These are phyloP conservation scores for Tolypocladium paradoxum DNA, from an alignment of 2,329 filamentous ascomycete genomes.

Conservation along the genomic window DNA sequence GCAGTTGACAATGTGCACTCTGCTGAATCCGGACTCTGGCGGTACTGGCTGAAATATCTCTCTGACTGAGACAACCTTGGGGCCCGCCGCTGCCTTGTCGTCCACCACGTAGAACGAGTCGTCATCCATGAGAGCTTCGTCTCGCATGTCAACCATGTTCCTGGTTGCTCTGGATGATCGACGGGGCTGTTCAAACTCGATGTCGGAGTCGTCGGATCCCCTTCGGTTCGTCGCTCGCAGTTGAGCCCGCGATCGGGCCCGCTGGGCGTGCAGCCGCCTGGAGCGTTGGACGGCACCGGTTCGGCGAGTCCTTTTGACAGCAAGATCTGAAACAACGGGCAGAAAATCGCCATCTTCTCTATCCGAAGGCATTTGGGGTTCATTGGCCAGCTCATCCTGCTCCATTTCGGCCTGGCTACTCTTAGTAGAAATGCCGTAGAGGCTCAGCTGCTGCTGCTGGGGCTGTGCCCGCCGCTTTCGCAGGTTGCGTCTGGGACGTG, in stretches of 20 bases:
- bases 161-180: constrained; percentile 37
- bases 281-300: constrained; percentile 10
- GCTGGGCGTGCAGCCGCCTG: constrained; percentile 10
- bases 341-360: constrained; percentile 23
- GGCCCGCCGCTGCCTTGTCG: constrained; percentile 29
- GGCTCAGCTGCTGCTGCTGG: neutral
- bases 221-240: constrained; percentile 4
- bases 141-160: constrained; percentile 33
- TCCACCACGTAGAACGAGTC: constrained; percentile 43
- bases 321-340: constrained; percentile 27
- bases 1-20: constrained; percentile 60
- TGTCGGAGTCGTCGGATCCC: constrained; percentile 28
- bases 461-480: constrained; percentile 13
- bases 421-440: constrained; percentile 14
- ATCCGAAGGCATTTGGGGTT: constrained; percentile 15
- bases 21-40: constrained; percentile 54
- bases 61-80: constrained; percentile 53
- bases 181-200: constrained; percentile 42
- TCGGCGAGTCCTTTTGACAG: constrained; percentile 11
- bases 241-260: constrained; percentile 4
- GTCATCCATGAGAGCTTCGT: constrained; percentile 46
- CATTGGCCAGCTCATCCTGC: constrained; percentile 22
- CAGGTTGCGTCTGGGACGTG: constrained; percentile 8
- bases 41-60: constrained; percentile 61
- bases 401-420: constrained; percentile 13